These are phyloP conservation scores for Eucalyptus decipiens DNA, from an alignment of 345 rosid genomes.

Conservation along the genomic window DNA sequence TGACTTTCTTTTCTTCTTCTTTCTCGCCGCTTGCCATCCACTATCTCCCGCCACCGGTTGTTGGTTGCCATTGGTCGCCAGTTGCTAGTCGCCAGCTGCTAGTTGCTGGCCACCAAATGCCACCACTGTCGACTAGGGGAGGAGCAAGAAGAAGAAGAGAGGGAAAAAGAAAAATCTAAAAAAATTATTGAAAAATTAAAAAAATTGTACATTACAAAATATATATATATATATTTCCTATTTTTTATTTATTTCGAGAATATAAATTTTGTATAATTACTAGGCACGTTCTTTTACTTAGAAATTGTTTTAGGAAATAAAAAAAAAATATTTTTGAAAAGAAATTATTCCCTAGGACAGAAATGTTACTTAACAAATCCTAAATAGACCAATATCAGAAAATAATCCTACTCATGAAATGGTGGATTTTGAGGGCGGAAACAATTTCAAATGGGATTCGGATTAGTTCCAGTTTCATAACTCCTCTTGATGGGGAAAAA, in stretches of 20 bases:
- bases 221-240: no score
- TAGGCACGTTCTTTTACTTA: no score
- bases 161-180: no score
- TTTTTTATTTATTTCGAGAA: accelerated
- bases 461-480: background rate
- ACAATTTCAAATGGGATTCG: background rate
- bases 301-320: accelerated
- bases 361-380: no score
- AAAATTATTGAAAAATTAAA: no score
- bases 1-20: no score
- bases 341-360: accelerated
- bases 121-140: accelerated
- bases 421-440: background rate
- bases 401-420: background rate
- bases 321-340: no score
- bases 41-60: accelerated
- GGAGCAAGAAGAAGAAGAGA: no score
- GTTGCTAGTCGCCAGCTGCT: accelerated
- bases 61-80: accelerated
- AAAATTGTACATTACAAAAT: no score
- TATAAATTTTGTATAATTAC: no score
- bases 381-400: background rate
- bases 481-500: background rate
- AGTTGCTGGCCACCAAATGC: accelerated
- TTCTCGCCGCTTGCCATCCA: accelerated